A percentile compares a stretch with the other conserved stretches of the same genome.
phyloP scores from a whole-genome alignment of 257 asterid genomes.

The Linaria vulgaris region DNA sequence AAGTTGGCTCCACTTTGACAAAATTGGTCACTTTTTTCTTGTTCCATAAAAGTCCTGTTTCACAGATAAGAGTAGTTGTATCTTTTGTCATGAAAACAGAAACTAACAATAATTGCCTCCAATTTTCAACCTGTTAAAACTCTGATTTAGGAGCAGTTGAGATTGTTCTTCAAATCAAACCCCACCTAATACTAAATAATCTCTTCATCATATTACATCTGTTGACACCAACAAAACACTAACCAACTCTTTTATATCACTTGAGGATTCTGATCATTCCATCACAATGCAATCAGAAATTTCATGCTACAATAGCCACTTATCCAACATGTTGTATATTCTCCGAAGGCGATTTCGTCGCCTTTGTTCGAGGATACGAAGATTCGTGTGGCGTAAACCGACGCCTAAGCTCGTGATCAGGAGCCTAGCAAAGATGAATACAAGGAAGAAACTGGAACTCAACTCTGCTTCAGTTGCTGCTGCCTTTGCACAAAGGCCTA shows the following conservation, averaged over 20 bases:
- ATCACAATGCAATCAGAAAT: conserved; percentile 41
- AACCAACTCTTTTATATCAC: not conserved
- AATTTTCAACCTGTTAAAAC: conserved; percentile 47
- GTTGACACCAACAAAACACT: conserved; percentile 1
- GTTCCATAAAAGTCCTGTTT: conserved; percentile 39
- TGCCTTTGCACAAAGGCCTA: conserved; percentile 30
- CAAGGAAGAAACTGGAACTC: conserved; percentile 23
- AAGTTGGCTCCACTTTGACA: conserved; percentile 28
- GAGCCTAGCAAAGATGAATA: conserved; percentile 49
- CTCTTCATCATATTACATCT: conserved; percentile 4
- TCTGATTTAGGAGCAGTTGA: conserved; percentile 64
- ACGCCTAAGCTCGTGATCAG: conserved; percentile 60
- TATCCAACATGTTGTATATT: conserved; percentile 41
- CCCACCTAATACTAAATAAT: not conserved
- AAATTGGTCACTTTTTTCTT: conserved; percentile 15
- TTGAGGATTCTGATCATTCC: not conserved
- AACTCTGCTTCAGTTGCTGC: not conserved
- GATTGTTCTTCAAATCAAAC: conserved; percentile 19
- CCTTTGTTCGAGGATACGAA: conserved; percentile 49
- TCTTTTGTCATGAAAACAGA: conserved; percentile 43
- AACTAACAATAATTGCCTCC: conserved; percentile 30
- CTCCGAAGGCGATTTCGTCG: conserved; percentile 46
- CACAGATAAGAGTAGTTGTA: conserved; percentile 75
- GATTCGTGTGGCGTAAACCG: conserved; percentile 42
- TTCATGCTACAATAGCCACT: conserved; percentile 39